phyloP scores from a whole-genome alignment of 352 stramenopile species.

The Globisporangium ultimum region DNA sequence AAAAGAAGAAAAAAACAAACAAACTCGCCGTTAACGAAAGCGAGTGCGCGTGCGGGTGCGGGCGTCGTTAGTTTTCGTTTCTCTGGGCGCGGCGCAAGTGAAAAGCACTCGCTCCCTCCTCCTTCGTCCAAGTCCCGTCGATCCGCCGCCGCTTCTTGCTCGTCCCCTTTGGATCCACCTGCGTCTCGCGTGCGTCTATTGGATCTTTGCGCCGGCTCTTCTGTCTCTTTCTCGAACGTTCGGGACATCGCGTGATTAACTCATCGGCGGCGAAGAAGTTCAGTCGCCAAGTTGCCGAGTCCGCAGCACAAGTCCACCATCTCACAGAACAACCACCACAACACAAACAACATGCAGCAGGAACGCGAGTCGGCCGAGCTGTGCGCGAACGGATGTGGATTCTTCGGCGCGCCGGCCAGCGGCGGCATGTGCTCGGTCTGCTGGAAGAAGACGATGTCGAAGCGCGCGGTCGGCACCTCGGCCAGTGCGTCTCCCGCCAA shows the following conservation, averaged over 20 bases:
- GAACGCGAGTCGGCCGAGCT: constrained; percentile 73
- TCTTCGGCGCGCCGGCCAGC: constrained; percentile 67
- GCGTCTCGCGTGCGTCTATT: background rate
- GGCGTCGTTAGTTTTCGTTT: constrained; percentile 56
- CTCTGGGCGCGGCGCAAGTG: constrained; percentile 42
- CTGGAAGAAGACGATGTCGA: constrained; percentile 85
- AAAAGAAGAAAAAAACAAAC: background rate
- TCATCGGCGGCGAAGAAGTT: background rate
- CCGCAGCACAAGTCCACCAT: background rate
- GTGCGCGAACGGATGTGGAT: constrained; percentile 73
- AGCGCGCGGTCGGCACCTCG: constrained; percentile 47
- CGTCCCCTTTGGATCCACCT: background rate
- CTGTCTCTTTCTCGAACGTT: constrained; percentile 8
- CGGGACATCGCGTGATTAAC: background rate
- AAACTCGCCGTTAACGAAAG: background rate
- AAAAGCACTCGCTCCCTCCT: background rate
- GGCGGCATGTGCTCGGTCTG: constrained; percentile 83
- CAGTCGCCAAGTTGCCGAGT: constrained; percentile 4
- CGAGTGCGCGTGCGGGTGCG: too few relatives aligned
- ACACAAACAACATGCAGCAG: constrained; percentile 58
- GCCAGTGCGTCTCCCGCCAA: constrained; percentile 11
- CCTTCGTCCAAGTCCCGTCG: background rate
- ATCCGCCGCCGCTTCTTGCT: background rate
- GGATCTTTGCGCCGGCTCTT: constrained; percentile 4
- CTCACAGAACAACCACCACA: constrained; percentile 2